phyloP scores from a whole-genome alignment of 371 early-diverging fungal species.

The Funneliformis caledonium region DNA sequence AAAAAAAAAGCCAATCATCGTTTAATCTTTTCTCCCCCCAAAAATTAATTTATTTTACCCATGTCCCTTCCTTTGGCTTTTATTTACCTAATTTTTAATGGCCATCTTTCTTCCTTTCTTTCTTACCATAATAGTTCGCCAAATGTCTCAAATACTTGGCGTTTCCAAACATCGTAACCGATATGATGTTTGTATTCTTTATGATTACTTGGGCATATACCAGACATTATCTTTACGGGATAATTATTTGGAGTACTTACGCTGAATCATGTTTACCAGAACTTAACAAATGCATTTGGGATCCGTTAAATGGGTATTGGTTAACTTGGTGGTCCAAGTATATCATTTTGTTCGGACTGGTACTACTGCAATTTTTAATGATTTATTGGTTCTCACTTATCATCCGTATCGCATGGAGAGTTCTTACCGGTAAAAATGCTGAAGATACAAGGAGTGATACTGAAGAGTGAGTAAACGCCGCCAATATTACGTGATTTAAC shows the following conservation, averaged over 20 bases:
- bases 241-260: conserved; percentile 56
- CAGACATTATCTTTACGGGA: conserved; percentile 60
- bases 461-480: conserved; percentile 46
- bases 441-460: conserved; percentile 78
- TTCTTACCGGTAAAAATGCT: conserved; percentile 67
- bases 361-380: conserved; percentile 58
- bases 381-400: conserved; percentile 83
- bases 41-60: too few species aligned
- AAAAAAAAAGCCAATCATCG: background rate
- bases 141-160: conserved; percentile 78
- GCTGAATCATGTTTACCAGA: conserved; percentile 25
- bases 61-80: too few species aligned
- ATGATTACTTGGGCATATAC: conserved; percentile 78
- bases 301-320: conserved; percentile 37
- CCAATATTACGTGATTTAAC: background rate
- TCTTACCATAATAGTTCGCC: conserved; percentile 50
- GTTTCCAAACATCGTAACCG: conserved; percentile 58
- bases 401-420: conserved; percentile 65
- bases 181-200: conserved; percentile 77
- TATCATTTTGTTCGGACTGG: conserved; percentile 20
- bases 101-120: too few species aligned
- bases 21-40: too few species aligned
- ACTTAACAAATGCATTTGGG: conserved; percentile 31
- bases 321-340: conserved; percentile 15
- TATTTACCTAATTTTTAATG: too few species aligned